Evolutionary conservation across 1,139 yeast species (phyloP), one percentile per base, ranked within the genome.

Genomic region (Protomyces inouyei): DNA sequence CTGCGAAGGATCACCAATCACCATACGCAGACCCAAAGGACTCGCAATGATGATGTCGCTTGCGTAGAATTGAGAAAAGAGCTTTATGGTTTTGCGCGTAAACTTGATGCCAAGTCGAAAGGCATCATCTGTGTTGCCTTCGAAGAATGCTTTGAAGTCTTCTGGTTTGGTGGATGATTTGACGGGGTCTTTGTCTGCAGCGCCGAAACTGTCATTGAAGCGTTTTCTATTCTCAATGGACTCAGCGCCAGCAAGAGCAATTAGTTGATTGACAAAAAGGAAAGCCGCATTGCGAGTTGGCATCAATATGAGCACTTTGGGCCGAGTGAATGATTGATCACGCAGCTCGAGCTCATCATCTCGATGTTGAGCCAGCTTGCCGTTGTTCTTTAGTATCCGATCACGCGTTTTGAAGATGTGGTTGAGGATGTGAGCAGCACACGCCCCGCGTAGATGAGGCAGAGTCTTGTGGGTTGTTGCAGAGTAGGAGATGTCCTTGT

Each of bases 241-340:
- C 67, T 84, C 85, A 67, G 83, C 75, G 0, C 89, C 91, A 2
- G 93, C 83, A 45, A 87, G 76, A 48, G 80, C 77, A 45, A 87
- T 84, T 52, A 93, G 72, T 46, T 82, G 79, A 60, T 83, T 82
- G n/a, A 92, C 84, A 23, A 89, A 79, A 65, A 85, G 85, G 73
- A 83, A 84, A 55, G 95, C 90, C 2, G 88, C 79, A 69, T 91
- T 83, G 72, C 97, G 82, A 0, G 97, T 90, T 8, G 99, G 98
- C 57, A 90, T 78, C 46, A 93, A 76, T 4, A 93, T 84, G 65
- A 93, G 78, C 1, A 87, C 92, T 72, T 91, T 92, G 0, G 98
- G 96, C 67, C 98, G 81, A 0, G 97, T 92, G 73, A 91, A 95
- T 16, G 98, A 98, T 75, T 93, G 98, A 74, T 93, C 98, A 66